phyloP scores from a whole-genome alignment of 305 asterid genomes.

The Solanum hybrid region DNA sequence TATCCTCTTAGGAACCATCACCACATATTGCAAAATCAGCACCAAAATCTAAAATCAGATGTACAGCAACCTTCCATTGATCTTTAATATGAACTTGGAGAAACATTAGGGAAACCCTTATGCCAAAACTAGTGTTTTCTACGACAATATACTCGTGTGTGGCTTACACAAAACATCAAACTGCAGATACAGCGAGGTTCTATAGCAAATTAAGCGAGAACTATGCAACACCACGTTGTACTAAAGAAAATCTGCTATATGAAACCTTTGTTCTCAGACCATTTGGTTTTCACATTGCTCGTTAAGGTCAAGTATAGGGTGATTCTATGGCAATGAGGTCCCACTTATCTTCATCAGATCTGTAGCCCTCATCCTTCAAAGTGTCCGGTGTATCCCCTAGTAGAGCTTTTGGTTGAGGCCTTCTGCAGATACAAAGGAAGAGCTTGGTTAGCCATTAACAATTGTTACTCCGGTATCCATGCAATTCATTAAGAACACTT shows the following conservation, averaged over 20 bases:
- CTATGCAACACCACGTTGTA: background rate
- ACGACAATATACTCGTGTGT: background rate
- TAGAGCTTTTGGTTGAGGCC: slow-evolving; percentile 1
- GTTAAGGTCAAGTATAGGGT: slow-evolving; percentile 9
- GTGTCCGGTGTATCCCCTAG: background rate
- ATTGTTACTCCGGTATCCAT: background rate
- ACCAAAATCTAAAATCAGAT: background rate
- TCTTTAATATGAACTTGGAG: background rate
- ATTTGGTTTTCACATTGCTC: background rate
- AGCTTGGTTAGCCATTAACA: background rate
- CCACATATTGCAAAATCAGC: background rate
- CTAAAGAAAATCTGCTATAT: background rate
- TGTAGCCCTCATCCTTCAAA: background rate
- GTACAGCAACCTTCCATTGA: background rate
- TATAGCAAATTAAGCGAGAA: background rate
- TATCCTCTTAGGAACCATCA: background rate
- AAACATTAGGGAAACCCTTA: background rate
- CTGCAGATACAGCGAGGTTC: background rate
- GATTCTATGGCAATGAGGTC: slow-evolving; percentile 5
- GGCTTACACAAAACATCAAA: background rate
- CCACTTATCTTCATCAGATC: slow-evolving; percentile 23
- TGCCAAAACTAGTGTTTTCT: background rate
- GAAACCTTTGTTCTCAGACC: background rate
- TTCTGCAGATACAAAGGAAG: slow-evolving; percentile 7
- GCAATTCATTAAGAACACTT: background rate